Conservation (phyloP, 1,139 yeast genomes). For the Meyerozyma athensensis region DNA sequence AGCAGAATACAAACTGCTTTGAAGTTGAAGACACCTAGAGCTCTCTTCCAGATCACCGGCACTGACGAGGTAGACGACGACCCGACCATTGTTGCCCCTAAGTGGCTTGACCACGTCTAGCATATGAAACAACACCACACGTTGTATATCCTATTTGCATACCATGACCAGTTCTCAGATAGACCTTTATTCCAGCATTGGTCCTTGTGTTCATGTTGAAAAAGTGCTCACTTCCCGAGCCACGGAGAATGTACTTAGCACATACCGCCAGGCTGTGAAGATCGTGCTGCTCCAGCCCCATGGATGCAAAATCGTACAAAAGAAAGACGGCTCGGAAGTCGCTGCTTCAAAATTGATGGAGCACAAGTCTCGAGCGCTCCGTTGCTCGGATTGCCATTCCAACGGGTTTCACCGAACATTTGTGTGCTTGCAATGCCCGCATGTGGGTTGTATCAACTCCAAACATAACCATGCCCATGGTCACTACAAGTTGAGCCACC, state of each 20-base stretch:
- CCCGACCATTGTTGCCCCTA: too few species aligned
- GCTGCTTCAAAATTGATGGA: constrained; percentile 26
- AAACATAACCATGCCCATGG: constrained; percentile 50
- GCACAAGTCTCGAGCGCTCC: constrained; percentile 40
- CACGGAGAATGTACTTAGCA: constrained; percentile 48
- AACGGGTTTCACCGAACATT: constrained; percentile 50
- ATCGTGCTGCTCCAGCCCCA: constrained; percentile 32
- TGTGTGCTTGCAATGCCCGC: constrained; percentile 78
- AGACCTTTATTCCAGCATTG: constrained; percentile 22
- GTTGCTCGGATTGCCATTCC: constrained; percentile 47
- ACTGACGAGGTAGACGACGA: too few species aligned
- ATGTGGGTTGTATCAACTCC: constrained; percentile 61
- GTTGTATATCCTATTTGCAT: too few species aligned
- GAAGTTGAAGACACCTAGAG: too few species aligned
- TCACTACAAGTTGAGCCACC: constrained; percentile 62
- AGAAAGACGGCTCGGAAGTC: constrained; percentile 29
- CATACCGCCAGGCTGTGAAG: constrained; percentile 56
- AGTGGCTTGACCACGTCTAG: too few species aligned
- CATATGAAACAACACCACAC: too few species aligned
- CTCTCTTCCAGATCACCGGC: too few species aligned
- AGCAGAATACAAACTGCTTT: too few species aligned
- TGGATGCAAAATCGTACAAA: constrained; percentile 19
- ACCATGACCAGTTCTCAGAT: neutral
- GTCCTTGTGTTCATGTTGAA: constrained; percentile 51
- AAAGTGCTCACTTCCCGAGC: constrained; percentile 54